These are phyloP conservation scores for Crithidia sp. DNA, from an alignment of 208 protist species.

Conservation along the genomic window DNA sequence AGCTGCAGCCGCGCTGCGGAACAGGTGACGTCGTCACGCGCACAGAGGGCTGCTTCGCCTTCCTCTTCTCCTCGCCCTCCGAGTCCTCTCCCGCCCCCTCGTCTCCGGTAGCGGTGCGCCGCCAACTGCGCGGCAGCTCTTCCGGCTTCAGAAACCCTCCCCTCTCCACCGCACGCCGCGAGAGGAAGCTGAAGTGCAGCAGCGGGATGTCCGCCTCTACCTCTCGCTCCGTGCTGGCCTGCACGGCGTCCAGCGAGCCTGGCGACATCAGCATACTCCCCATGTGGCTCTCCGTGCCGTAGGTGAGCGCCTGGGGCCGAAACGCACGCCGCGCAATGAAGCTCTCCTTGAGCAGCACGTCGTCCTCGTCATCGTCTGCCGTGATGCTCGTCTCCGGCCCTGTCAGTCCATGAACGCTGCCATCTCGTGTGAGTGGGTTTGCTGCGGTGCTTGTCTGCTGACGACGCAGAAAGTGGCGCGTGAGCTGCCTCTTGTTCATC, in stretches of 20 bases:
- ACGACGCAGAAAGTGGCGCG: constrained; percentile 35
- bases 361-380: constrained; percentile 8
- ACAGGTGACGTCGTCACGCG: neutral
- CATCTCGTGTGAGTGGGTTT: neutral
- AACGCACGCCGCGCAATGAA: constrained; percentile 39
- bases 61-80: no score
- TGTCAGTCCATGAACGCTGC: constrained; percentile 1
- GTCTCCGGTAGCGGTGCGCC: neutral
- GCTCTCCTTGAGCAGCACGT: constrained; percentile 34
- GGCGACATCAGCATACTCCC: constrained; percentile 34
- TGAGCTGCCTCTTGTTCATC: constrained; percentile 52
- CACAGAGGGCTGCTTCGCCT: neutral
- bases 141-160: constrained; percentile 10
- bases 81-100: no score
- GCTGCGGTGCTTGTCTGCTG: neutral
- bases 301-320: constrained; percentile 35
- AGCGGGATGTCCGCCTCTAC: constrained; percentile 61
- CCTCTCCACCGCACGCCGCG: constrained; percentile 22
- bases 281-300: constrained; percentile 31
- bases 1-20: neutral
- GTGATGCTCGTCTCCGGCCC: constrained; percentile 11
- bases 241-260: constrained; percentile 15
- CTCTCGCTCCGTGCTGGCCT: constrained; percentile 32
- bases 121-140: constrained; percentile 22
- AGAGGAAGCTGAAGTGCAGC: constrained; percentile 58